Base-by-base conservation (phyloP, 129 eudicot genomes). In the Helianthus annuus region DNA sequence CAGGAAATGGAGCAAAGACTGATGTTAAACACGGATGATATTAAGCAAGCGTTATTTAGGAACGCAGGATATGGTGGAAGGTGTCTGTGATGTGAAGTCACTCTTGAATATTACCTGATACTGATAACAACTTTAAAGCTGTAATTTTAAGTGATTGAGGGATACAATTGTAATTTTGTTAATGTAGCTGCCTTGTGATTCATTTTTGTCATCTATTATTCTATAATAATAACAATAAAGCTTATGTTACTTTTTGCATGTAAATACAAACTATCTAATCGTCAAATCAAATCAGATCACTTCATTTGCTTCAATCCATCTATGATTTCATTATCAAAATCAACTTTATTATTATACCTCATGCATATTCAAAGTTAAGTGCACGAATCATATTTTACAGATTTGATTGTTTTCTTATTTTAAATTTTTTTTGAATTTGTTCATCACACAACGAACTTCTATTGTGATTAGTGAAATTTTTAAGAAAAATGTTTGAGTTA, bases 1-100 rank as follows among this genome's bases (percentile, higher is more conserved):
- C 58, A 92, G 96, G 89, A 76, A 56, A 56, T 84, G 84, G 86
- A 85, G 80, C 83, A 83, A 48, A 79, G 75, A 63, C 71, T 66
- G 5, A 13, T 79, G 44, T 1, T 83, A 13, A 80, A 73, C 46
- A 49, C 89, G 8, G 98, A 86, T 48, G 98, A 92, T 19, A 83
- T 92, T 57, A 92, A 88, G 76, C 91, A 92, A 76, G 96, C 96
- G 34, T 80, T 92, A 61, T 89, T 79, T 65, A 81, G 85, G 70
- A 92, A 82, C 81, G 98, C 98, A 12, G 98, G 98, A 49, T 92
- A 89, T 66, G 98, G 91, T 54, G 98, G 98, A 87, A 92, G 85
- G 65, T 92, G 96, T 80, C 74, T 89, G 57, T 91, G 83, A 78
- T 89, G 57, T 91, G 83, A 78, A 27, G 5, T 10, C 1, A 71